A percentile compares a stretch with the other conserved stretches of the same genome.
phyloP scores from a whole-genome alignment of 129 eudicot genomes.

The Saposhnikovia divaricata region DNA sequence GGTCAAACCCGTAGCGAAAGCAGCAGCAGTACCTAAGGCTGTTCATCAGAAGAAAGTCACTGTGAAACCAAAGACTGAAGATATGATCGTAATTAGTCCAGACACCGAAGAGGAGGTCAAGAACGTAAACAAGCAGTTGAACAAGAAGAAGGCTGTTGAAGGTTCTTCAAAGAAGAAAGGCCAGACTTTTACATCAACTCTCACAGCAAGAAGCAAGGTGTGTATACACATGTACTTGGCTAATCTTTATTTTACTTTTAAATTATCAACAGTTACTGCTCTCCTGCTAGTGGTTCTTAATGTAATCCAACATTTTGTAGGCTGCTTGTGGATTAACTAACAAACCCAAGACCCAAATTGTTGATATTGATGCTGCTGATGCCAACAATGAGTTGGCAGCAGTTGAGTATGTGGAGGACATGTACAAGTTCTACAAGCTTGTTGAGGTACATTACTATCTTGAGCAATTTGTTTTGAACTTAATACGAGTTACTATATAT shows the following conservation, averaged over 20 bases:
- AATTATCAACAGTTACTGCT: not conserved
- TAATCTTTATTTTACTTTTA: not conserved
- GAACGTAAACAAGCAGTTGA: too few species aligned
- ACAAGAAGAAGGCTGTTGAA: too few species aligned
- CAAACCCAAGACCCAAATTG: conserved; percentile 45
- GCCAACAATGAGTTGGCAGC: conserved; percentile 60
- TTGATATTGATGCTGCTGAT: conserved; percentile 80
- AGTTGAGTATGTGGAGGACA: conserved; percentile 75
- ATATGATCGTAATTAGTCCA: too few species aligned
- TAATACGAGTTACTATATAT: not conserved
- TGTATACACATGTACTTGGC: too few species aligned
- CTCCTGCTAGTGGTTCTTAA: not conserved
- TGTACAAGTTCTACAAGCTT: conserved; percentile 65
- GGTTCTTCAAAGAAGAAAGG: too few species aligned
- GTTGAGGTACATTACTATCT: conserved; percentile 41
- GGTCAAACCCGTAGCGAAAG: too few species aligned
- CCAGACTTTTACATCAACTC: too few species aligned
- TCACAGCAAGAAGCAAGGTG: too few species aligned
- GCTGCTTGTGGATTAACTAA: conserved; percentile 69
- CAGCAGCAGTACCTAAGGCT: too few species aligned
- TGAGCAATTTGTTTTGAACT: not conserved
- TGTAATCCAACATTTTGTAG: conserved; percentile 15
- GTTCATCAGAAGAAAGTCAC: too few species aligned
- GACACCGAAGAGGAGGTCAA: too few species aligned
- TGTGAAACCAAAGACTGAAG: too few species aligned